Percentiles rank a stretch among this genome's conserved stretches.
Evolutionary conservation across 306 rosid genomes (phyloP).

Genomic region (Prosopis cineraria): DNA sequence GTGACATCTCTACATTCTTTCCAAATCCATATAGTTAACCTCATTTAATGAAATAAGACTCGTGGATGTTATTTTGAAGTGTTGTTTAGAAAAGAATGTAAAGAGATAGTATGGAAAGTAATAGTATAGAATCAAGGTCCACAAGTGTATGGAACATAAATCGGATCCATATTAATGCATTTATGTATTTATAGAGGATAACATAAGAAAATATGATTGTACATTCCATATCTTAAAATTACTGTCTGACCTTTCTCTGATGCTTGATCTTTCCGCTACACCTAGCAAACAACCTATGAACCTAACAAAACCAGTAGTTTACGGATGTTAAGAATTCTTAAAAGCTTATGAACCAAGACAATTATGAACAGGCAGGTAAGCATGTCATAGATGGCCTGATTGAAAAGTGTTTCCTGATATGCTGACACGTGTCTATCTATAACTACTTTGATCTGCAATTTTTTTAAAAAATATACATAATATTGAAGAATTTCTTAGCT

Average conservation of each 20-base stretch:
- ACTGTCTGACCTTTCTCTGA: background rate
- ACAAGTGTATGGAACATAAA: no score
- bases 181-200: background rate
- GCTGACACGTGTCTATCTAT: background rate
- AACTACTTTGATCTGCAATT: background rate
- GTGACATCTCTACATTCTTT: no score
- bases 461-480: background rate
- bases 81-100: no score
- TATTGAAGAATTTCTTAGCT: background rate
- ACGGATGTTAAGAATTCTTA: background rate
- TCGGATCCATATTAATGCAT: background rate
- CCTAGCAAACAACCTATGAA: background rate
- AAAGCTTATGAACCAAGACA: background rate
- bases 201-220: background rate
- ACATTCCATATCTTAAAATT: background rate
- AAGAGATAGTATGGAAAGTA: no score
- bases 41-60: no score
- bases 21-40: no score
- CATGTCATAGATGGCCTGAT: background rate
- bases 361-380: background rate
- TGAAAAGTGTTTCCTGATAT: background rate
- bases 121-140: no score
- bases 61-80: no score
- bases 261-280: background rate
- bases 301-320: background rate